Evolutionary conservation across 1,139 yeast species (phyloP), one percentile per base, ranked within the genome.

Genomic region (Magnusiomyces sp.): DNA sequence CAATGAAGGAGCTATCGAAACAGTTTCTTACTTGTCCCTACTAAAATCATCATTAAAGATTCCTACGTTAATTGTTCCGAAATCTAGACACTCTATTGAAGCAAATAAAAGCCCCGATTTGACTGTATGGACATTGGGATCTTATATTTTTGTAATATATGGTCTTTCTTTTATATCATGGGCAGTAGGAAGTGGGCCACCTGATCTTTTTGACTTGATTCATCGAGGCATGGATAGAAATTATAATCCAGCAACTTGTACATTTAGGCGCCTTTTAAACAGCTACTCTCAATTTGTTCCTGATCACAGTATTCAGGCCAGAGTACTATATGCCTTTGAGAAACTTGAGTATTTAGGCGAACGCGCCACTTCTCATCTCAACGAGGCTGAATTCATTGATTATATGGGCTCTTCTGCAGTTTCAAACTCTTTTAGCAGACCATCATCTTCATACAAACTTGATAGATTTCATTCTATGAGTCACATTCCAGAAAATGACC

Each of bases 31-130:
- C 45, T 49, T 66, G 48, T 59, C 58, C 10, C 54, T 65, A 19
- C 47, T 66, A 52, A 63, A 65, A 54, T 58, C 65, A 20, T 56
- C 65, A 55, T 52, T 66, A 42, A 56, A 68, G n/a, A 55, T 66
- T 49, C 68, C 70, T 2, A 55, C 63, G 5, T 50, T 57, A 20
- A 59, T 58, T 4, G 59, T 20, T 33, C 40, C n/a, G 46, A 46
- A 10, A 46, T 50, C 10, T 45, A n/a, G n/a, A n/a, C n/a, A 31
- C 32, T 23, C 33, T 9, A 14, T 14, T 19, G 36, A 34, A 2
- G 32, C 48, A 46, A 39, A 33, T 11, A 29, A 13, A 5, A 40
- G 16, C 13, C 29, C 42, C 17, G 48, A 49, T 34, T 42, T 43
- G 6, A 50, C 47, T 14, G 50, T 51, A 1, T 64, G 66, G 66